Evolutionary conservation across 768 basidiomycete species (phyloP).

Genomic region (Austroboletus eburneus): DNA sequence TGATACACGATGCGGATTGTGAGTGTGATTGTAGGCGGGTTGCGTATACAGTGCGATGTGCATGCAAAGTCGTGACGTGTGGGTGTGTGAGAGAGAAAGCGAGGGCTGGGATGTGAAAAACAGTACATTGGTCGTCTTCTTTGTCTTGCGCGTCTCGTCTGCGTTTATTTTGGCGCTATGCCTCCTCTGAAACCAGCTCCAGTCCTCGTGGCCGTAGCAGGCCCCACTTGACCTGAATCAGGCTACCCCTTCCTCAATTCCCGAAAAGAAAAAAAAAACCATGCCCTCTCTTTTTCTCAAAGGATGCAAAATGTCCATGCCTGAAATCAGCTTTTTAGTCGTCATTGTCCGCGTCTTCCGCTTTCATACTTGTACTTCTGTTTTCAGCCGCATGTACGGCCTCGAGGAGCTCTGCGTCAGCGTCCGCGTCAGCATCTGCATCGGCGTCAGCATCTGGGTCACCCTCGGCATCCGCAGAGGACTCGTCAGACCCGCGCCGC

Average conservation of each 20-base stretch:
- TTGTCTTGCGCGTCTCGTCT: not conserved
- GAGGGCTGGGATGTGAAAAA: too few relatives aligned
- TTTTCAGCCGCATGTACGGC: conserved; percentile 50
- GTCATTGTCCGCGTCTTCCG: conserved; percentile 24
- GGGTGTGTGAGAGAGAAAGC: not conserved
- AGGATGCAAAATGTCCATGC: not conserved
- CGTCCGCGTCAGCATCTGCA: conserved; percentile 30
- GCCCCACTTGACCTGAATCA: not conserved
- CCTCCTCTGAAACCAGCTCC: conserved; percentile 6
- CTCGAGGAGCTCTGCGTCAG: conserved; percentile 47
- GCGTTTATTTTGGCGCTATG: not conserved
- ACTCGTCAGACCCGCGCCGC: conserved; percentile 25
- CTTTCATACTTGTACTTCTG: conserved; percentile 32
- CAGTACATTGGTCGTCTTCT: not conserved
- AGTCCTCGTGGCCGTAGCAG: not conserved
- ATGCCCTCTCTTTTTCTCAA: too few relatives aligned
- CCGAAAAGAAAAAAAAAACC: too few relatives aligned
- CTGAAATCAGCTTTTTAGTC: conserved; percentile 11
- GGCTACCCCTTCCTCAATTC: conserved; percentile 14
- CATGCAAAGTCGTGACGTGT: not conserved
- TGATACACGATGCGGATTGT: too few relatives aligned
- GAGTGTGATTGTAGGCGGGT: too few relatives aligned
- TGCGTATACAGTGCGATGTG: too few relatives aligned
- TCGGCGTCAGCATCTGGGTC: conserved; percentile 39
- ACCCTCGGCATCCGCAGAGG: conserved; percentile 28